A percentile compares a stretch with the other conserved stretches of the same genome.
These are phyloP conservation scores for Ogataea nitratoaversa DNA, from an alignment of 805 yeast species.

Conservation along the genomic window DNA sequence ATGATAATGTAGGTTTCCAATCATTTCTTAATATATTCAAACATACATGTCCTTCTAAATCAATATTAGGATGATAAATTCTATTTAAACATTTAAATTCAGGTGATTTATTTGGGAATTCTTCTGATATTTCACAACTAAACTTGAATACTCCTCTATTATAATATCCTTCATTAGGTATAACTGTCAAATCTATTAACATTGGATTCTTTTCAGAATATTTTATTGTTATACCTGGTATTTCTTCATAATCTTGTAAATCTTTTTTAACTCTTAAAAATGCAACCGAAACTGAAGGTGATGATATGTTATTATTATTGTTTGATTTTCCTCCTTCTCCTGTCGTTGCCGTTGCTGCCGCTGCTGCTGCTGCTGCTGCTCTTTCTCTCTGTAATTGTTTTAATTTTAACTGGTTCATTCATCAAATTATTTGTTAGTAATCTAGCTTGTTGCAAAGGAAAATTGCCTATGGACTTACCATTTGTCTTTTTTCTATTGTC, in stretches of 20 bases:
- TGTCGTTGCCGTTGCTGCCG: no score
- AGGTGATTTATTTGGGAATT: slow-evolving; percentile 92
- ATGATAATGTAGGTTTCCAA: slow-evolving; percentile 89
- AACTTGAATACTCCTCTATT: slow-evolving; percentile 66
- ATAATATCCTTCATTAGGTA: slow-evolving; percentile 73
- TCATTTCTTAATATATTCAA: slow-evolving; percentile 88
- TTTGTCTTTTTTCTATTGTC: no score
- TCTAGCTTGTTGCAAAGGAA: neutral
- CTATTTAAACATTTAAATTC: slow-evolving; percentile 65
- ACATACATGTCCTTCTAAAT: slow-evolving; percentile 85
- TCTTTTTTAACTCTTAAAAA: slow-evolving; percentile 75
- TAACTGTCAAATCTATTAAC: slow-evolving; percentile 52
- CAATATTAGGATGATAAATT: slow-evolving; percentile 93
- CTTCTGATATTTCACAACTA: slow-evolving; percentile 58
- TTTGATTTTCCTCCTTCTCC: no score
- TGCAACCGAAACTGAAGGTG: slow-evolving; percentile 42
- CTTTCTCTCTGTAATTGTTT: slow-evolving; percentile 29
- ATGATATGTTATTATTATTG: slow-evolving; percentile 4
- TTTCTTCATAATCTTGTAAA: slow-evolving; percentile 56
- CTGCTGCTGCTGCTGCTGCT: slow-evolving; percentile 8
- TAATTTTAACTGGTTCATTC: slow-evolving; percentile 21
- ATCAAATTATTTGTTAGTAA: neutral
- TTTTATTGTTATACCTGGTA: slow-evolving; percentile 49
- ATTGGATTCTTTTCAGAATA: slow-evolving; percentile 55
- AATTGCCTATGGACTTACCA: no score